A percentile compares a stretch with the other conserved stretches of the same genome.
phyloP scores from a whole-genome alignment of 2,329 filamentous ascomycete species.

The Domatiomyces catenatus region DNA sequence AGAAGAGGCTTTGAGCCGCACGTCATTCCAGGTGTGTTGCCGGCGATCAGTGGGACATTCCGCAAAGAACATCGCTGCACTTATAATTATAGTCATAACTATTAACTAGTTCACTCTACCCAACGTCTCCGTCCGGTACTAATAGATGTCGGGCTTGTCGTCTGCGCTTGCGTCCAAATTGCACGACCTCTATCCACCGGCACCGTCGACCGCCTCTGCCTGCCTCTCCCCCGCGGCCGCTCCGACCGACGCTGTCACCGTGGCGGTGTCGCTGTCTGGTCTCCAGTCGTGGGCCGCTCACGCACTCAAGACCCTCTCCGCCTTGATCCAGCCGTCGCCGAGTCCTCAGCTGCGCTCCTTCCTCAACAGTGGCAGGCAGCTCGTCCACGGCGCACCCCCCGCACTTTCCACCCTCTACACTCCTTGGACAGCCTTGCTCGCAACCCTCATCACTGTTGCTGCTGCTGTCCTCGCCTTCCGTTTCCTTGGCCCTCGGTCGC shows the following conservation, averaged over 20 bases:
- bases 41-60: neutral
- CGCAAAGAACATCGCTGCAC: neutral
- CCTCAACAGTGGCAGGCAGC: neutral
- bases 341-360: neutral
- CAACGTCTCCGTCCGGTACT: neutral
- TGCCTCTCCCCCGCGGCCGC: neutral
- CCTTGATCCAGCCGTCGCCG: neutral
- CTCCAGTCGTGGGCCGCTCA: neutral
- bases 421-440: conserved; percentile 3
- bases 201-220: neutral
- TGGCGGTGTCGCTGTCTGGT: neutral
- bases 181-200: neutral
- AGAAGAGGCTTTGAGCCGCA: neutral
- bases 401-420: neutral
- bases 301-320: neutral
- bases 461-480: conserved; percentile 15
- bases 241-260: neutral
- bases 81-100: neutral
- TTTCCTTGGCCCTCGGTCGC: conserved; percentile 14
- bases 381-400: neutral
- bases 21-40: neutral
- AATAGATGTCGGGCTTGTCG: neutral
- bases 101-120: neutral
- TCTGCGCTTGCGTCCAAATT: neutral
- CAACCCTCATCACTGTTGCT: conserved; percentile 16